Percentiles rank a stretch among this genome's conserved stretches.
These are phyloP conservation scores for Xylariaceae sp. DNA, from an alignment of 2,329 filamentous ascomycete genomes.

Conservation along the genomic window DNA sequence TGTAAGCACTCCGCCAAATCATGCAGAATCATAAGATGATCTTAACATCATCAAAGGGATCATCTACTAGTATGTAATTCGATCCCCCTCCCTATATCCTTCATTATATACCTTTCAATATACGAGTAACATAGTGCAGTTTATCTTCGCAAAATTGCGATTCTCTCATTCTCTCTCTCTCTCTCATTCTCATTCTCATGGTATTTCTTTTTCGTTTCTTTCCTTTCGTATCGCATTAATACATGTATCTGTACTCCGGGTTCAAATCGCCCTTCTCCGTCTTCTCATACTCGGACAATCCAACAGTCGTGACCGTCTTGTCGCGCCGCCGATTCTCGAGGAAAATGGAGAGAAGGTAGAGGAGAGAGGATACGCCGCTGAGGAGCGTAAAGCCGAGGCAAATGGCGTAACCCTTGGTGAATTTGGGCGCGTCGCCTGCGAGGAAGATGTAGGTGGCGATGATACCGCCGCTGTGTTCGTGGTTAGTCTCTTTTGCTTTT, in stretches of 20 bases:
- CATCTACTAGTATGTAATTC: no score
- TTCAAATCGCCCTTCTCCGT: conserved; percentile 51
- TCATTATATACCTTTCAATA: no score
- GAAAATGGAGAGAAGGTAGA: conserved; percentile 56
- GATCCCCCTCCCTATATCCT: no score
- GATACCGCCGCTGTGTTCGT: conserved; percentile 54
- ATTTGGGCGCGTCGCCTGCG: conserved; percentile 60
- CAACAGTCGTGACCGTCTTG: conserved; percentile 40
- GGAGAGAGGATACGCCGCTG: conserved; percentile 53
- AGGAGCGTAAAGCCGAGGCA: conserved; percentile 68
- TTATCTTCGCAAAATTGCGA: no score
- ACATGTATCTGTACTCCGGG: conserved; percentile 51
- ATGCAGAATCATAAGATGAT: no score
- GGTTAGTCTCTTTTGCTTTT: conserved; percentile 1
- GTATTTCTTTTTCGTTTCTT: not conserved
- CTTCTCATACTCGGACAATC: conserved; percentile 56
- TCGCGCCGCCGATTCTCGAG: conserved; percentile 57
- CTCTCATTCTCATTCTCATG: not conserved
- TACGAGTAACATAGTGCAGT: no score
- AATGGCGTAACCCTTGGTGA: conserved; percentile 69
- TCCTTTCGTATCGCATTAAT: conserved; percentile 32
- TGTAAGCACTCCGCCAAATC: no score
- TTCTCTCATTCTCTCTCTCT: not conserved
- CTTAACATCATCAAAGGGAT: no score
- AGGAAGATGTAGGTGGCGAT: conserved; percentile 69